Conservation (phyloP, 352 stramenopile genomes). For the Globisporangium okanoganense region DNA sequence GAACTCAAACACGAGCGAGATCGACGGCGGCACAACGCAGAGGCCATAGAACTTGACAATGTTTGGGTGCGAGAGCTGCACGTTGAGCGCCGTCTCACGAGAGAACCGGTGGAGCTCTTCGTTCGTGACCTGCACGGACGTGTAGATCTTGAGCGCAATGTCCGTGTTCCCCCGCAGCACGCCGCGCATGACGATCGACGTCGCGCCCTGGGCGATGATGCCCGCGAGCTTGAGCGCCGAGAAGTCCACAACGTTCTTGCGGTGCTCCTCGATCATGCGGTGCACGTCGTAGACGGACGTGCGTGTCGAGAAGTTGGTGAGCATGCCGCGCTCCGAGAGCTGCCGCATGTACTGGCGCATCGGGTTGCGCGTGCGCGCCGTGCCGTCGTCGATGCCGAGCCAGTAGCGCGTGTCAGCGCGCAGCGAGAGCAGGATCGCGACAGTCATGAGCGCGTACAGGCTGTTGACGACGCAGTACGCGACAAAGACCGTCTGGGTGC, state of each 20-base stretch:
- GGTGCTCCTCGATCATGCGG: conserved; percentile 84
- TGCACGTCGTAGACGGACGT: conserved; percentile 88
- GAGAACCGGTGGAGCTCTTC: conserved; percentile 82
- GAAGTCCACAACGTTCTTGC: conserved; percentile 81
- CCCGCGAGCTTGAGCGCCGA: conserved; percentile 66
- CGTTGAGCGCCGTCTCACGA: conserved; percentile 74
- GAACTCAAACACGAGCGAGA: conserved; percentile 86
- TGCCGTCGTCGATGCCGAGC: conserved; percentile 73
- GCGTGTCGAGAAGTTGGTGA: conserved; percentile 85
- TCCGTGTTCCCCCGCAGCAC: conserved; percentile 43
- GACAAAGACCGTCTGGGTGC: conserved; percentile 29
- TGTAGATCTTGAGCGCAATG: conserved; percentile 87
- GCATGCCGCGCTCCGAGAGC: conserved; percentile 78
- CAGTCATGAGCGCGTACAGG: conserved; percentile 59
- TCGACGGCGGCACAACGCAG: conserved; percentile 78
- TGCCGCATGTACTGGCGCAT: conserved; percentile 75
- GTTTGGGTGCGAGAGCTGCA: conserved; percentile 80
- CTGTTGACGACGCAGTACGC: conserved; percentile 43
- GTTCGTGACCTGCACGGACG: conserved; percentile 74
- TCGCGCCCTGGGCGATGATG: conserved; percentile 76
- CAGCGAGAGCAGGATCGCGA: conserved; percentile 69
- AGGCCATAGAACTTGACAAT: conserved; percentile 80
- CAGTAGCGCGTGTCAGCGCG: conserved; percentile 83
- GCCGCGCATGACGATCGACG: conserved; percentile 81
- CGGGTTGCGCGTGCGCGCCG: conserved; percentile 37